phyloP scores from a whole-genome alignment of 805 yeast species.

The Debaryomyces hansenii region DNA sequence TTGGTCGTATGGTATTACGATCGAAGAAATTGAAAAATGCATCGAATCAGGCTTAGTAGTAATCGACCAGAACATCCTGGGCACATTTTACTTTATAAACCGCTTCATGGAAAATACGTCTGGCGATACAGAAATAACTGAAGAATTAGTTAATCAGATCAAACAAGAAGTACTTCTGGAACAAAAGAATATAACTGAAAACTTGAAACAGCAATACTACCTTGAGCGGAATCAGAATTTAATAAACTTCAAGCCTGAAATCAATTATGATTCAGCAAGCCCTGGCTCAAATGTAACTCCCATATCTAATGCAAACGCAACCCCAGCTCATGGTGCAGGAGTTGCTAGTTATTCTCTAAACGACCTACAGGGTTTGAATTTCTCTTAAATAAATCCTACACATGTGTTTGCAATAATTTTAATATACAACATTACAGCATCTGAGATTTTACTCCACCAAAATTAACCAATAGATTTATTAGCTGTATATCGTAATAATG shows the following conservation, averaged over 20 bases:
- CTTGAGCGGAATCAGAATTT: slow-evolving; percentile 9
- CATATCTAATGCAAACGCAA: too few relatives aligned
- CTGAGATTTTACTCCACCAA: neutral
- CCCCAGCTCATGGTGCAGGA: too few relatives aligned
- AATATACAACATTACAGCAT: neutral
- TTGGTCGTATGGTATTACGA: slow-evolving; percentile 67
- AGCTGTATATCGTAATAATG: too few relatives aligned
- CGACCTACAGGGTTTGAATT: slow-evolving; percentile 12
- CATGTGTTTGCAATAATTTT: too few relatives aligned
- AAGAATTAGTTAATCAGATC: slow-evolving; percentile 7
- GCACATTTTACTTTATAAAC: slow-evolving; percentile 63
- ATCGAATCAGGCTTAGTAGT: slow-evolving; percentile 58
- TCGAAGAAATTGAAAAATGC: slow-evolving; percentile 62
- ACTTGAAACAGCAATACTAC: slow-evolving; percentile 10
- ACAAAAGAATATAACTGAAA: slow-evolving; percentile 16
- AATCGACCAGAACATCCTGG: slow-evolving; percentile 68
- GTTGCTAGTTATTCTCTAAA: slow-evolving; percentile 7
- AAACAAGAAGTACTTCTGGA: slow-evolving; percentile 14
- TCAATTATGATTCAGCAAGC: too few relatives aligned
- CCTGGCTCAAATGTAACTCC: too few relatives aligned
- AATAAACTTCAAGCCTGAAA: slow-evolving; percentile 11
- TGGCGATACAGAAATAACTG: slow-evolving; percentile 12
- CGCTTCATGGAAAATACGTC: slow-evolving; percentile 13
- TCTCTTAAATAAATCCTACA: neutral
- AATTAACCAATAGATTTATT: neutral